phyloP scores from a whole-genome alignment of 306 rosid species.

The Lotus japonicus region DNA sequence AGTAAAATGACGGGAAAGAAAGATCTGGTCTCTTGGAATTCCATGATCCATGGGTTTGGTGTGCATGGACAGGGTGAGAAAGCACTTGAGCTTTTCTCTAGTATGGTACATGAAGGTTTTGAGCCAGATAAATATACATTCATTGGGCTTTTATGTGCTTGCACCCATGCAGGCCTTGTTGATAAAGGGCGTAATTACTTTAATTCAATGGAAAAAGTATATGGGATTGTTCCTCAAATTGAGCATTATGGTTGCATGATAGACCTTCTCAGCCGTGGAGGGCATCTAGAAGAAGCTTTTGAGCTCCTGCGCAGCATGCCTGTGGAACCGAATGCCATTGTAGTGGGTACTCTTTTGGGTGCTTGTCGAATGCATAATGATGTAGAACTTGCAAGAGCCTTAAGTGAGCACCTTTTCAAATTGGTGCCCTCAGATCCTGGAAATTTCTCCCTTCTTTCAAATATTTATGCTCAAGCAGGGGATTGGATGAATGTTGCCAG shows the following conservation, averaged over 20 bases:
- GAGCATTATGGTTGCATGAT: conserved; percentile 88
- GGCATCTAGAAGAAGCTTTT: conserved; percentile 74
- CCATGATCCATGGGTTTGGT: conserved; percentile 75
- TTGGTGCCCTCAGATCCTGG: conserved; percentile 60
- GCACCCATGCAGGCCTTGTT: conserved; percentile 70
- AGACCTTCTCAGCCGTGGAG: conserved; percentile 80
- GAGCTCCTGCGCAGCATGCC: conserved; percentile 64
- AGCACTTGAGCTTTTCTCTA: conserved; percentile 63
- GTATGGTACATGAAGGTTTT: conserved; percentile 58
- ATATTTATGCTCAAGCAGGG: conserved; percentile 78
- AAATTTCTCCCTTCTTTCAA: conserved; percentile 62
- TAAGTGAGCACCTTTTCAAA: conserved; percentile 42
- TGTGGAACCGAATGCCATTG: conserved; percentile 58
- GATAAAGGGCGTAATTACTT: conserved; percentile 60
- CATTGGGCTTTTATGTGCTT: conserved; percentile 71
- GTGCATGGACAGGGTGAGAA: conserved; percentile 68
- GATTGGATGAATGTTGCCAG: conserved; percentile 67
- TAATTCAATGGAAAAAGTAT: conserved; percentile 57
- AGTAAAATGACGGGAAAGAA: conserved; percentile 35
- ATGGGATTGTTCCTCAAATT: conserved; percentile 51
- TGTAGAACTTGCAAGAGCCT: conserved; percentile 55
- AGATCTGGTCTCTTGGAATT: conserved; percentile 79
- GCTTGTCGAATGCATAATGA: conserved; percentile 79
- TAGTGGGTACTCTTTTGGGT: conserved; percentile 73
- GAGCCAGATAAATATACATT: conserved; percentile 64